Percentiles rank a stretch among this genome's conserved stretches.
Conservation (phyloP, 2,329 filamentous ascomycete species). For the Fusarium sp. region DNA sequence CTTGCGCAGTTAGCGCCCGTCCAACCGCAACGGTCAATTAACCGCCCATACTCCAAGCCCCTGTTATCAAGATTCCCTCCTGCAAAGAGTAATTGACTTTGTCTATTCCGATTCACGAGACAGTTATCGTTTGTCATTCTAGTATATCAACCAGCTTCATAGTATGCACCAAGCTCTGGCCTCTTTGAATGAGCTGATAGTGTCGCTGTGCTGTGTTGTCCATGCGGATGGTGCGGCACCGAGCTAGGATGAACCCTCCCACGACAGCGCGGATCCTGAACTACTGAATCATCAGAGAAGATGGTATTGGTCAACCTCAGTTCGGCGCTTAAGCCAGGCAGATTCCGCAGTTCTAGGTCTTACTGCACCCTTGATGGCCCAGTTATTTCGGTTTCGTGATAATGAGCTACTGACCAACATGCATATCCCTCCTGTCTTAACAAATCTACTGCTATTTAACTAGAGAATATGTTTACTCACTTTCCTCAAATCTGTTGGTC, state of each 20-base stretch:
- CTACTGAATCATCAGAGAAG: background rate
- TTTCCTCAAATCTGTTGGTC: constrained; percentile 21
- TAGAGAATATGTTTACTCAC: constrained; percentile 17
- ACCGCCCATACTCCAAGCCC: constrained; percentile 17
- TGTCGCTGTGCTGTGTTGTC: constrained; percentile 18
- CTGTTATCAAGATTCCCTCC: background rate
- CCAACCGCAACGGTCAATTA: constrained; percentile 27
- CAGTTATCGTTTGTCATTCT: background rate
- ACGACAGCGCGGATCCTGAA: background rate
- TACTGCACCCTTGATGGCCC: constrained; percentile 21
- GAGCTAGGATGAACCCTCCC: constrained; percentile 18
- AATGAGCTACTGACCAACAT: constrained; percentile 35
- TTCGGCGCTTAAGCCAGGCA: constrained; percentile 30
- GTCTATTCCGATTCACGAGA: background rate
- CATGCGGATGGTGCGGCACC: constrained; percentile 10
- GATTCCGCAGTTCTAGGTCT: constrained; percentile 11
- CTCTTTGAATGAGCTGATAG: background rate
- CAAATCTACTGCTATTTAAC: constrained; percentile 23
- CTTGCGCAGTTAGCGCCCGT: constrained; percentile 22
- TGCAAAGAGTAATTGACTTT: background rate
- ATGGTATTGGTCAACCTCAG: constrained; percentile 6
- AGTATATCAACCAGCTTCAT: background rate
- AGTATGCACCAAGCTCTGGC: background rate
- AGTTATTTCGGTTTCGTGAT: constrained; percentile 42
- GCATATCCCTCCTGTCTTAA: constrained; percentile 36